Conservation (phyloP, 1,139 yeast species). For the Nakaseomyces kungkrabaensis region DNA sequence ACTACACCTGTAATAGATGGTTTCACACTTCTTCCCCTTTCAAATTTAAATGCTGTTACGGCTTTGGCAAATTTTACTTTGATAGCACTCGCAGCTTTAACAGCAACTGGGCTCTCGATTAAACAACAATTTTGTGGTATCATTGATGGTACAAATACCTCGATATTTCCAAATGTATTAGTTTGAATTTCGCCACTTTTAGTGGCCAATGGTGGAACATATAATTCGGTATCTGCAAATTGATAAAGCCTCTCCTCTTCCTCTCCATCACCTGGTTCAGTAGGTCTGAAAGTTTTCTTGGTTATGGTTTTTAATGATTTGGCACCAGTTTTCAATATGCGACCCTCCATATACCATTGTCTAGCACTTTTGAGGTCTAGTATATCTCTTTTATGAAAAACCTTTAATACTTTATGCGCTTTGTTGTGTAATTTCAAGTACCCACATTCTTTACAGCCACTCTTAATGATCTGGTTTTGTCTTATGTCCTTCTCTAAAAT, state of each 20-base stretch:
- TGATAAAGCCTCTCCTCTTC: constrained; percentile 60
- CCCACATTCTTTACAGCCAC: constrained; percentile 58
- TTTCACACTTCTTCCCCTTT: constrained; percentile 37
- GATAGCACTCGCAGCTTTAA: constrained; percentile 59
- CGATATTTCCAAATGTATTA: constrained; percentile 76
- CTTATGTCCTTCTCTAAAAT: constrained; percentile 67
- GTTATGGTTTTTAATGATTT: constrained; percentile 47
- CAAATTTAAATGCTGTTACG: constrained; percentile 76
- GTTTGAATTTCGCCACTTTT: constrained; percentile 54
- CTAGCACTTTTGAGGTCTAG: constrained; percentile 57
- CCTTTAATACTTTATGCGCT: constrained; percentile 33
- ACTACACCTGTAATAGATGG: constrained; percentile 74
- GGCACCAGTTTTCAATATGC: constrained; percentile 61
- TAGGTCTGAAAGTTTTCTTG: constrained; percentile 24
- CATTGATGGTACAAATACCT: constrained; percentile 68
- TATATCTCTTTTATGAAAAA: constrained; percentile 61
- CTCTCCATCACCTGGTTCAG: constrained; percentile 32
- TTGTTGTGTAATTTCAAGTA: constrained; percentile 42
- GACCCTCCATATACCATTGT: constrained; percentile 80
- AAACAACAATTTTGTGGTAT: constrained; percentile 73
- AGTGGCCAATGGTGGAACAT: constrained; percentile 47
- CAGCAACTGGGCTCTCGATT: constrained; percentile 44
- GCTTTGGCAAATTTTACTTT: constrained; percentile 81
- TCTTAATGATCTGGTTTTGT: constrained; percentile 60
- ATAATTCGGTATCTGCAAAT: constrained; percentile 64